Evolutionary conservation across 352 stramenopile genomes (phyloP).

Genomic region (Phytophthora capsici): DNA sequence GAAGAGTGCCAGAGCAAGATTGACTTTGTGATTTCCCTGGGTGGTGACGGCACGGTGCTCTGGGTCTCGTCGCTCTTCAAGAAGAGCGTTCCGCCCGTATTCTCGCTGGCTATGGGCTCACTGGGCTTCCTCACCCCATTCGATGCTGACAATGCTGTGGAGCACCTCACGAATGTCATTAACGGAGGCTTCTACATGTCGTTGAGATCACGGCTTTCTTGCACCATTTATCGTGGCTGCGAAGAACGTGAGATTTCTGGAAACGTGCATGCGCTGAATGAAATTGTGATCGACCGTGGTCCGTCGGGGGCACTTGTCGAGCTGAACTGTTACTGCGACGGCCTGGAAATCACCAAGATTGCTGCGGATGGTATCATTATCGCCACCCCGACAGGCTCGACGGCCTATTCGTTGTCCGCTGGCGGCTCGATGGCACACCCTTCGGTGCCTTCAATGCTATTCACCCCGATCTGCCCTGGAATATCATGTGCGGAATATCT

Average conservation of each 20-base stretch:
- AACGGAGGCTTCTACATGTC: slow-evolving; percentile 88
- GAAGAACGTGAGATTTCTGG: slow-evolving; percentile 58
- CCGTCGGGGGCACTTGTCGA: slow-evolving; percentile 91
- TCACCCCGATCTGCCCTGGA: slow-evolving; percentile 99
- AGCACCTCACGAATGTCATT: slow-evolving; percentile 78
- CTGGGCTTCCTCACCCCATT: slow-evolving; percentile 98
- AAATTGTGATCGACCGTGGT: slow-evolving; percentile 98
- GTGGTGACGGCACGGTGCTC: slow-evolving; percentile 95
- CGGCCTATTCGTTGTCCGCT: slow-evolving; percentile 97
- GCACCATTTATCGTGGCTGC: slow-evolving; percentile 71
- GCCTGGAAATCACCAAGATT: slow-evolving; percentile 95
- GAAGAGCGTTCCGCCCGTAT: slow-evolving; percentile 94
- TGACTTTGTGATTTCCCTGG: slow-evolving; percentile 94
- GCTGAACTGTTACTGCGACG: slow-evolving; percentile 97
- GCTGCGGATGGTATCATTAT: slow-evolving; percentile 98
- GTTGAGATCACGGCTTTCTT: slow-evolving; percentile 74
- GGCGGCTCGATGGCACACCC: slow-evolving; percentile 98
- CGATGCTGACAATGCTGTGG: slow-evolving; percentile 66
- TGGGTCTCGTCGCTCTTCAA: slow-evolving; percentile 89
- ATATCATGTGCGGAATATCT: no score
- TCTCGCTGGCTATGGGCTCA: slow-evolving; percentile 95
- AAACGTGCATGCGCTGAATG: slow-evolving; percentile 96
- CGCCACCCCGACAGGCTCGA: slow-evolving; percentile 97
- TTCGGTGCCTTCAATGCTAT: slow-evolving; percentile 96
- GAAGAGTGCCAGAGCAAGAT: slow-evolving; percentile 77